These are phyloP conservation scores for Cercophora scortea DNA, from an alignment of 495 filamentous ascomycete species.

Conservation along the genomic window DNA sequence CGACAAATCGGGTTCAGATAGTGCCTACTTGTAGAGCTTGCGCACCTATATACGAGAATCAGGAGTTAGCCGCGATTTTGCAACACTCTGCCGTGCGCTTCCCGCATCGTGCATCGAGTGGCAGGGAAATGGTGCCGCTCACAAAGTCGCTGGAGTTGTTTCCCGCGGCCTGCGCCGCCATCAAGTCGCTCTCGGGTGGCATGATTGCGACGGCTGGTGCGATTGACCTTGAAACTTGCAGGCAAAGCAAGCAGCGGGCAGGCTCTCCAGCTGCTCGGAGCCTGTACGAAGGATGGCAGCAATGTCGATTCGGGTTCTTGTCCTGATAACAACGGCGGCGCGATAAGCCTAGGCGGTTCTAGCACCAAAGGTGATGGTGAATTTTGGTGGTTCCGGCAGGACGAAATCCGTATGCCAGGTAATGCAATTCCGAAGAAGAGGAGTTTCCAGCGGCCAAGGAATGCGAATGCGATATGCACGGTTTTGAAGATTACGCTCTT, in stretches of 20 bases:
- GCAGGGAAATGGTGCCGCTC: conserved; percentile 12
- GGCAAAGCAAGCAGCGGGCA: too few species aligned
- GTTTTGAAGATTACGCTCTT: conserved; percentile 8
- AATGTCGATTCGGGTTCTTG: too few species aligned
- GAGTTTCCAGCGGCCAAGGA: too few species aligned
- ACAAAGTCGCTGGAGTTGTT: conserved; percentile 46
- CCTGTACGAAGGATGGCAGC: too few species aligned
- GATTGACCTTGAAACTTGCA: too few species aligned
- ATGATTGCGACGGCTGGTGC: conserved; percentile 18
- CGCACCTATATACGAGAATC: conserved; percentile 58
- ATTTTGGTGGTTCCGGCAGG: too few species aligned
- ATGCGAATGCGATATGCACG: not conserved
- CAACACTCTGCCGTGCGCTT: not conserved
- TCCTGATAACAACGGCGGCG: too few species aligned
- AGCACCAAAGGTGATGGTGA: too few species aligned
- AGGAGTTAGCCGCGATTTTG: conserved; percentile 14
- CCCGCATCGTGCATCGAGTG: not conserved
- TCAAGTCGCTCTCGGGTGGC: conserved; percentile 33
- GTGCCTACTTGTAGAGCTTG: conserved; percentile 91
- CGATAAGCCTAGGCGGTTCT: too few species aligned
- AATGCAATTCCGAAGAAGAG: too few species aligned
- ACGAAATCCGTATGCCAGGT: too few species aligned
- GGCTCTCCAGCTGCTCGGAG: too few species aligned
- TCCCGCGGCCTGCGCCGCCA: conserved; percentile 30
- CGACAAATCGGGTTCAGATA: not conserved